phyloP scores from a whole-genome alignment of 2,329 filamentous ascomycete genomes.

The Diaporthe citrichinensis region DNA sequence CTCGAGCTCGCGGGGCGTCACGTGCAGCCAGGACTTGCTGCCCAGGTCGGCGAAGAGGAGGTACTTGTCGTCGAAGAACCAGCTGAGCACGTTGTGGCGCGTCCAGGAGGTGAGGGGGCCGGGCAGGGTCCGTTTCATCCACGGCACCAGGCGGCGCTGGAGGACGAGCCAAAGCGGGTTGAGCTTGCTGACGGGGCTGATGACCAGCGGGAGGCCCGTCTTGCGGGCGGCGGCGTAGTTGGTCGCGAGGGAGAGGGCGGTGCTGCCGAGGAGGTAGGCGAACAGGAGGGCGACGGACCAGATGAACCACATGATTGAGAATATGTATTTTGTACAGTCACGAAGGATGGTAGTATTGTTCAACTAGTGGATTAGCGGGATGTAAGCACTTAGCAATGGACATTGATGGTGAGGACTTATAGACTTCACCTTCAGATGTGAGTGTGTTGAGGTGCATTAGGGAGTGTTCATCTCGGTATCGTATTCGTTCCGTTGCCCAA shows the following conservation, averaged over 20 bases:
- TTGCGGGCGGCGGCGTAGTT: constrained; percentile 19
- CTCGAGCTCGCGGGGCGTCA: background rate
- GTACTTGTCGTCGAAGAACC: constrained; percentile 33
- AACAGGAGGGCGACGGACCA: background rate
- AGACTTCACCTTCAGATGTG: background rate
- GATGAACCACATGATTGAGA: background rate
- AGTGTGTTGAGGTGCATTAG: background rate
- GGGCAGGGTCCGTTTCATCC: background rate
- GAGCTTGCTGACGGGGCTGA: constrained; percentile 15
- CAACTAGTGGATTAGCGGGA: background rate
- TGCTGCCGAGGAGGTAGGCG: constrained; percentile 12
- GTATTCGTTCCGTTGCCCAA: constrained; percentile 11
- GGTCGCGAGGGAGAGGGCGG: background rate
- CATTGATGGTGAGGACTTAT: background rate
- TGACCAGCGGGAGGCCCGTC: constrained; percentile 21
- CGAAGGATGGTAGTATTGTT: too few species aligned
- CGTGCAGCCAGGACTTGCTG: constrained; percentile 18
- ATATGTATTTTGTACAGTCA: background rate
- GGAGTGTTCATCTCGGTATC: background rate
- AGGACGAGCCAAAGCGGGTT: constrained; percentile 8
- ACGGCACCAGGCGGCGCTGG: constrained; percentile 4
- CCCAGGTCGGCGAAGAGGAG: background rate
- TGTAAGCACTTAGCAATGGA: background rate
- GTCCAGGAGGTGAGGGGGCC: background rate
- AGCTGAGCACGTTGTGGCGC: constrained; percentile 18